Evolutionary conservation across 2,329 filamentous ascomycete genomes (phyloP), one percentile per base, ranked within the genome.

Genomic region (Fusarium duplospermum): DNA sequence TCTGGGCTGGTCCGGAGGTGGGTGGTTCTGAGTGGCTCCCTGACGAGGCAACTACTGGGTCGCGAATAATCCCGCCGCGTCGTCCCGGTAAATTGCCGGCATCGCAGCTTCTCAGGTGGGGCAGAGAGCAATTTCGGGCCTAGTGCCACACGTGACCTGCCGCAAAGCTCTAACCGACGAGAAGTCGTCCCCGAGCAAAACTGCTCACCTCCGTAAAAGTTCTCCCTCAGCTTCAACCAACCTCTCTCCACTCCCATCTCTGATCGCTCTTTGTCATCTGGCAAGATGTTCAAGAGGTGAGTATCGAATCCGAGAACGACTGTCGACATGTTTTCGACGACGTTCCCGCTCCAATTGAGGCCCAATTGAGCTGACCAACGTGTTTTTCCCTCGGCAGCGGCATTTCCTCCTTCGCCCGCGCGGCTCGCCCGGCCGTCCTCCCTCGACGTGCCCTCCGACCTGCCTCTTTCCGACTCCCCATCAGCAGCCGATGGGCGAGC

Each of bases 201-300:
- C 84, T 86, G 83, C 84, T 86, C 84, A 84, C 79, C 72, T 83
- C 83, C 82, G 82, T 83, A 84, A 85, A 83, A 85, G 82, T 85
- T 85, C 84, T 86, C 83, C 83, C 83, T 83, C 84, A 84, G 82
- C 79, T 82, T 83, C 83, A 82, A 84, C 83, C 81, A 86, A 87
- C 86, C 85, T 85, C 85, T 87, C 87, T 88, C 87, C 88, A 87
- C 87, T 86, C 86, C 82, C 84, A 87, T 89, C 84, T 85, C 84
- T 84, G 85, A 88, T 87, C 87, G 89, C 89, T 90, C 89, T 89
- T 87, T 86, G 86, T 89, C 89, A 90, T 91, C 90, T 88, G 86
- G 85, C 89, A 93, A 89, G 91, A 94, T 94, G 92, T 92, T 93
- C 88, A 93, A 93, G 92, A 93, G 92, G 92, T 94, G 86, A 86